These are phyloP conservation scores for Amanita molliuscula DNA, from an alignment of 768 basidiomycete species.

Conservation along the genomic window DNA sequence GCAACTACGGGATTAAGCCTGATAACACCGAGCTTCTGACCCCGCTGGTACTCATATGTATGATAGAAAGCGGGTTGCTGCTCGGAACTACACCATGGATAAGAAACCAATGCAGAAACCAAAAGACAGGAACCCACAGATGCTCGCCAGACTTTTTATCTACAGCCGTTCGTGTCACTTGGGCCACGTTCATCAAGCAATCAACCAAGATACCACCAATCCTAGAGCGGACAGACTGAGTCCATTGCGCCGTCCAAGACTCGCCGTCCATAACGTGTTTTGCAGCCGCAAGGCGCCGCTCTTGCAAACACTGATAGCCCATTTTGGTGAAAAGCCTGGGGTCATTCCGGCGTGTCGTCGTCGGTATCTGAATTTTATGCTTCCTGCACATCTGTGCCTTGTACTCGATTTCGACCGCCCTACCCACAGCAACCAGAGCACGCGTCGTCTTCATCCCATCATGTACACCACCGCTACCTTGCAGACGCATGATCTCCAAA, in stretches of 20 bases:
- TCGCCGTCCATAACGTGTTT: constrained; percentile 57
- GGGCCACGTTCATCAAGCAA: constrained; percentile 75
- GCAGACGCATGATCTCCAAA: constrained; percentile 77
- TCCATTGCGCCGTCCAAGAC: constrained; percentile 77
- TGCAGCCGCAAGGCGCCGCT: constrained; percentile 56
- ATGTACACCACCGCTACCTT: constrained; percentile 63
- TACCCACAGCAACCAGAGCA: constrained; percentile 70
- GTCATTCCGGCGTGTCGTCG: constrained; percentile 17
- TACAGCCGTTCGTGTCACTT: constrained; percentile 49
- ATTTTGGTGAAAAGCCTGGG: constrained; percentile 43
- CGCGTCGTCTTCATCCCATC: constrained; percentile 88
- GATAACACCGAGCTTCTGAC: constrained; percentile 88
- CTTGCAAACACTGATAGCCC: constrained; percentile 52
- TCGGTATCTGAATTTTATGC: constrained; percentile 44
- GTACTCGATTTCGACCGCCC: constrained; percentile 84
- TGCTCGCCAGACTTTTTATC: constrained; percentile 50
- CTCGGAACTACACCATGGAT: constrained; percentile 41
- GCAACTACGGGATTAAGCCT: constrained; percentile 75
- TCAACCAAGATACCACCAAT: constrained; percentile 80
- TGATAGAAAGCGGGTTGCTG: constrained; percentile 87
- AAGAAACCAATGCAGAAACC: constrained; percentile 4
- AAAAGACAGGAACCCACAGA: constrained; percentile 36
- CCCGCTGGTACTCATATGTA: constrained; percentile 87
- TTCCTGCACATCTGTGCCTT: constrained; percentile 71
- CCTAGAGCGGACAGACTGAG: constrained; percentile 61